Percentiles rank a stretch among this genome's conserved stretches.
These are phyloP conservation scores for Tephrocybe sp. DNA, from an alignment of 768 basidiomycete species.

Conservation along the genomic window DNA sequence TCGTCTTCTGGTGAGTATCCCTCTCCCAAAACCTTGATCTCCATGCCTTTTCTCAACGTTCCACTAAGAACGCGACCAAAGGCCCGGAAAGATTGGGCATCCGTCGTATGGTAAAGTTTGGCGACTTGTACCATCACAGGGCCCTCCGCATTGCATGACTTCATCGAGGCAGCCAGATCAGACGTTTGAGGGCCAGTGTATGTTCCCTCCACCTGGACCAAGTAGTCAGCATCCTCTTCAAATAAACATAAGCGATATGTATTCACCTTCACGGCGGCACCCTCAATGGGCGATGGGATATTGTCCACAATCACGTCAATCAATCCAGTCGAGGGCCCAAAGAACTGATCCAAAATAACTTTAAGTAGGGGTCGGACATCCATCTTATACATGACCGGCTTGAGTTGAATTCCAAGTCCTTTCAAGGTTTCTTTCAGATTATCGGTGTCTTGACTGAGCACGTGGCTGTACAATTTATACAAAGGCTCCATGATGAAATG, in stretches of 20 bases:
- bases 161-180: conserved; percentile 76
- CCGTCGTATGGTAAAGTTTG: conserved; percentile 95
- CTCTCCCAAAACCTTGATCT: conserved; percentile 95
- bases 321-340: conserved; percentile 85
- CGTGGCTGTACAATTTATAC: conserved; percentile 96
- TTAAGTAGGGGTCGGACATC: conserved; percentile 94
- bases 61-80: conserved; percentile 95
- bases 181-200: conserved; percentile 89
- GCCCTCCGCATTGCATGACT: conserved; percentile 76
- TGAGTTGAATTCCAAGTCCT: conserved; percentile 78
- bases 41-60: conserved; percentile 77
- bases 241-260: background rate
- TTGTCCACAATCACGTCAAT: conserved; percentile 91
- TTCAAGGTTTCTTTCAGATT: conserved; percentile 75
- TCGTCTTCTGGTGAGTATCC: conserved; percentile 99
- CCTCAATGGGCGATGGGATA: conserved; percentile 77
- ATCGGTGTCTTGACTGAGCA: conserved; percentile 93
- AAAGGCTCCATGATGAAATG: conserved; percentile 95
- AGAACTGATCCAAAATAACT: conserved; percentile 93
- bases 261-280: conserved; percentile 56
- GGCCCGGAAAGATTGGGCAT: conserved; percentile 95
- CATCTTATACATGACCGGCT: conserved; percentile 97
- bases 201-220: conserved; percentile 66
- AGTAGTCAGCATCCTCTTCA: background rate
- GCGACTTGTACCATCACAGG: conserved; percentile 92